Evolutionary conservation across 768 basidiomycete genomes (phyloP), one percentile per base, ranked within the genome.

Genomic region (Rhizopogon vulgaris): DNA sequence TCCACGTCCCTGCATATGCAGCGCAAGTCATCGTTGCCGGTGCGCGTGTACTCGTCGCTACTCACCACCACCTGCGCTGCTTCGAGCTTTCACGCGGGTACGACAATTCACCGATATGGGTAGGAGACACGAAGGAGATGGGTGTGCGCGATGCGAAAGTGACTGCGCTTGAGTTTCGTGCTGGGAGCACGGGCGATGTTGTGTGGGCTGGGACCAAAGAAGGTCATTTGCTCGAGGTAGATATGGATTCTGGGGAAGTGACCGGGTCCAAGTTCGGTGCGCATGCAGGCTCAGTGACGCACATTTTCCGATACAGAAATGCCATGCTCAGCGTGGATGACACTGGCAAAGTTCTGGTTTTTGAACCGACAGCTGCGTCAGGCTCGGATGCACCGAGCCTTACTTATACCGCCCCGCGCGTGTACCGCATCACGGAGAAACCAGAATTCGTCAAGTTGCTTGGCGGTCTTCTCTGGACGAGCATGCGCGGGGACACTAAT

Each of bases 141-240:
- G 80, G 79, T 0, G 60, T 77, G 45, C 90, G 87, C 61, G 86
- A 91, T 40, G 67, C 78, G 3, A 84, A 82, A 58, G 75, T 94
- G 36, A 84, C 85, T 1, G 82, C 84, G 18, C 75, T 95, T 69
- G 91, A 87, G 66, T 90, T 94, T 64, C 76, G 85, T 14, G 78
- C 85, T 0, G 74, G 76, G 2, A 59, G 56, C 2, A 58, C 64
- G 9, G 90, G 87, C 2, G 73, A 73, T 28, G 75, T 80, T 50
- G 59, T 93, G 2, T 97, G 94, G 94, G 70, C 86, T 10, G 95
- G 94, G 4, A 91, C 91, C 27, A 93, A 89, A 70, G 92, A 95
- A 24, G 95, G 95, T 0, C 83, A 87, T 64, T 53, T 99, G 24
- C 76, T 85, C 57, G 94, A 96, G 72, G 57, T 95, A 51, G 91